Conservation (phyloP, 768 basidiomycete species). For the Clitopilus passeckerianus region DNA sequence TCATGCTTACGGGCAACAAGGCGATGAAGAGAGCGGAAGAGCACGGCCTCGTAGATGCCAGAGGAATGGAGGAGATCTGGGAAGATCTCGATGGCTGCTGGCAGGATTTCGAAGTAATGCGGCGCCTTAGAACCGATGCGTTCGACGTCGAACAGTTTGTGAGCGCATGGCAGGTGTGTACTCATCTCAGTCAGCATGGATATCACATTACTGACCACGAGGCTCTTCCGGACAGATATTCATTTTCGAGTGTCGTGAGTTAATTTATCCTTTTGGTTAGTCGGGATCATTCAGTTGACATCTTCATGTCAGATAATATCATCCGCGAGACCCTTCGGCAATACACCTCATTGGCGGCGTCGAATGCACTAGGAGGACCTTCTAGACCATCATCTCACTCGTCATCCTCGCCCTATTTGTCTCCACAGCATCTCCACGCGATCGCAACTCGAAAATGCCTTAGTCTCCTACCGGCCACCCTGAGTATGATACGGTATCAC, state of each 20-base stretch:
- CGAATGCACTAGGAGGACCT: slow-evolving; percentile 22
- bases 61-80: slow-evolving; percentile 78
- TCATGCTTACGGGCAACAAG: slow-evolving; percentile 71
- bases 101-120: slow-evolving; percentile 75
- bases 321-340: slow-evolving; percentile 81
- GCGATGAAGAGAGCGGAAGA: slow-evolving; percentile 56
- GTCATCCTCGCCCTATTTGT: slow-evolving; percentile 37
- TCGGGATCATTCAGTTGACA: slow-evolving; percentile 6
- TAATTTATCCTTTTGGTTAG: not conserved
- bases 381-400: slow-evolving; percentile 42
- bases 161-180: slow-evolving; percentile 79
- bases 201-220: slow-evolving; percentile 1
- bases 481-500: slow-evolving; percentile 48
- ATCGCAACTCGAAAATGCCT: slow-evolving; percentile 49
- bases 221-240: slow-evolving; percentile 51
- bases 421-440: slow-evolving; percentile 39
- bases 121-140: slow-evolving; percentile 22
- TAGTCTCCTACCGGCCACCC: slow-evolving; percentile 42
- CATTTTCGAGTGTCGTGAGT: slow-evolving; percentile 85
- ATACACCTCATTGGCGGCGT: slow-evolving; percentile 25
- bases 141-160: slow-evolving; percentile 57
- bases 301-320: slow-evolving; percentile 57
- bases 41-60: slow-evolving; percentile 53
- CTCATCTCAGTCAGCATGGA: not conserved
- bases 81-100: slow-evolving; percentile 75